A percentile compares a stretch with the other conserved stretches of the same genome.
These are phyloP conservation scores for Flaveria brownii DNA, from an alignment of 129 eudicot genomes.

Conservation along the genomic window DNA sequence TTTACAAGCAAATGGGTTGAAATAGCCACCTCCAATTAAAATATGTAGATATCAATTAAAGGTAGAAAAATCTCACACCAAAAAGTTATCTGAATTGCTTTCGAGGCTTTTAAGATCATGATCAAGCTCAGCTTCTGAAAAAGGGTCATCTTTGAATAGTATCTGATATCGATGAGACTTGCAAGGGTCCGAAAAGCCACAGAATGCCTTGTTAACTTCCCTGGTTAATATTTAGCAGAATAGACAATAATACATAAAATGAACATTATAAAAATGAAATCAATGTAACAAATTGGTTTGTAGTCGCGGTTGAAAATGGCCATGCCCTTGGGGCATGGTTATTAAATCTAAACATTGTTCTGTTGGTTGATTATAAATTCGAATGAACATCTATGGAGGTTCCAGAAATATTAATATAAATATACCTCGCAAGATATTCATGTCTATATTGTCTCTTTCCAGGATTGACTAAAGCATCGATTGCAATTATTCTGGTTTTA, in stretches of 20 bases:
- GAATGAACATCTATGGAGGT: slow-evolving; percentile 7
- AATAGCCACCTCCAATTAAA: not conserved
- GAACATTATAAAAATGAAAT: slow-evolving; percentile 4
- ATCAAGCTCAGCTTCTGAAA: slow-evolving; percentile 31
- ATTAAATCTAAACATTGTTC: not conserved
- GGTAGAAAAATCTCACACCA: slow-evolving; percentile 35
- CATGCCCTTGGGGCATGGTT: slow-evolving; percentile 5
- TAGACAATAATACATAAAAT: not conserved
- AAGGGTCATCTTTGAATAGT: slow-evolving; percentile 27
- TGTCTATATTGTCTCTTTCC: slow-evolving; percentile 67
- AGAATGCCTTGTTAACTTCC: slow-evolving; percentile 89
- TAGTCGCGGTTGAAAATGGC: not conserved
- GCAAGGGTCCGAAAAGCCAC: slow-evolving; percentile 68
- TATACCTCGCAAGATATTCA: slow-evolving; percentile 58
- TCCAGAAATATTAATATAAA: not conserved
- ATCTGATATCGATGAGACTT: slow-evolving; percentile 45
- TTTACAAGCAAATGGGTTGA: not conserved
- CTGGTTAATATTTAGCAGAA: slow-evolving; percentile 36
- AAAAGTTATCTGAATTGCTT: slow-evolving; percentile 25
- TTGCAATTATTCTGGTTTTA: slow-evolving; percentile 76
- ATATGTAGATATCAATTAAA: not conserved
- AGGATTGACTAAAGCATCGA: slow-evolving; percentile 78
- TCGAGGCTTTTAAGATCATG: slow-evolving; percentile 24
- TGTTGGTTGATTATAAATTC: not conserved
- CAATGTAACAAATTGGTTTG: slow-evolving; percentile 9